A percentile compares a stretch with the other conserved stretches of the same genome.
These are phyloP conservation scores for Suhomyces chickasaworum DNA, from an alignment of 1,139 yeast species.

Conservation along the genomic window DNA sequence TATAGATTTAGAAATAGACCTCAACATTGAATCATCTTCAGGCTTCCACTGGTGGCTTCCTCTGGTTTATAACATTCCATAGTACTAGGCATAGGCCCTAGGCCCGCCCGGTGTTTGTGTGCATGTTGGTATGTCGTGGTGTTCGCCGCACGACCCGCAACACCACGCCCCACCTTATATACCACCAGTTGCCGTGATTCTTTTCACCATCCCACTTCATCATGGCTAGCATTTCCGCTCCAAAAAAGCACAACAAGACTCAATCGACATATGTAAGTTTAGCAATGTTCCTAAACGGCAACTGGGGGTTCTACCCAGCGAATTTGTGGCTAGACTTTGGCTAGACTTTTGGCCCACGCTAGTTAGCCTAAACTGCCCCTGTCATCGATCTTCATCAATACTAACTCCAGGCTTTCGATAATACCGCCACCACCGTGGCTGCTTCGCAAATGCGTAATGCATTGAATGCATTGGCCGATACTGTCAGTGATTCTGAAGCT, in stretches of 20 bases:
- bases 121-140: slow-evolving; percentile 3
- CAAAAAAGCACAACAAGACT: slow-evolving; percentile 70
- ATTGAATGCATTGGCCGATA: slow-evolving; percentile 83
- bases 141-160: slow-evolving; percentile 10
- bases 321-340: too few species aligned
- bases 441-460: slow-evolving; percentile 98
- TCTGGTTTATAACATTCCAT: background rate
- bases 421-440: slow-evolving; percentile 92
- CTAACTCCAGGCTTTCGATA: slow-evolving; percentile 75
- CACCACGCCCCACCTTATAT: slow-evolving; percentile 14
- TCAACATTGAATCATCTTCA: too few species aligned
- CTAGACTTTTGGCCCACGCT: too few species aligned
- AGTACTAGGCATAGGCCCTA: background rate
- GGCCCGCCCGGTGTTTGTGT: background rate
- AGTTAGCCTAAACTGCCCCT: too few species aligned
- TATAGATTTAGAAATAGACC: too few species aligned
- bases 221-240: slow-evolving; percentile 15
- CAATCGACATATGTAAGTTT: slow-evolving; percentile 65
- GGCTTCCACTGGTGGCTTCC: too few species aligned
- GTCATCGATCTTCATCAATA: slow-evolving; percentile 1
- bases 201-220: slow-evolving; percentile 2
- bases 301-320: background rate
- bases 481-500: slow-evolving; percentile 59
- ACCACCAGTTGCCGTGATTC: slow-evolving; percentile 5
- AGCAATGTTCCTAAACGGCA: background rate